Percentiles rank a stretch among this genome's conserved stretches.
Conservation (phyloP, 2,329 filamentous ascomycete species). For the Samsoniella hepiali region DNA sequence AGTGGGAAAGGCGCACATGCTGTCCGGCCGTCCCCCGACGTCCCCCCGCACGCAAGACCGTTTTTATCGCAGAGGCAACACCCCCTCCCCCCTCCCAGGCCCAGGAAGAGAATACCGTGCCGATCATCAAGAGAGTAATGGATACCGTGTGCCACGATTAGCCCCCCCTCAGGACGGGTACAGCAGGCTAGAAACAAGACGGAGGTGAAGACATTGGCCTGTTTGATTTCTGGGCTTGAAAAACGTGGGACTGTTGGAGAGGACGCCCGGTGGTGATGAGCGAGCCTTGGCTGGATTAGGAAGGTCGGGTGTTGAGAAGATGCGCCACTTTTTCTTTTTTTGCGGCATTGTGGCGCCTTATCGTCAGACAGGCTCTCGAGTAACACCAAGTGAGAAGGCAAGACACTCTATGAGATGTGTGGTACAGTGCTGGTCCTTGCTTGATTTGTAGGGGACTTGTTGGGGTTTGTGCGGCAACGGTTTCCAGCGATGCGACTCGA, state of each 20-base stretch:
- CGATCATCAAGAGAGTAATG: too few species aligned
- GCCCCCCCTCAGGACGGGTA: too few species aligned
- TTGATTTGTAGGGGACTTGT: too few species aligned
- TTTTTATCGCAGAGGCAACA: neutral
- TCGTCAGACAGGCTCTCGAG: neutral
- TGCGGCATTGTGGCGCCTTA: neutral
- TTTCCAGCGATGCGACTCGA: too few species aligned
- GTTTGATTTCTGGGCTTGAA: neutral
- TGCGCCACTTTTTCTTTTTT: neutral
- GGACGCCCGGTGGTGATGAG: neutral
- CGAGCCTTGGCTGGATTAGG: constrained; percentile 5
- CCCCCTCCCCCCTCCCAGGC: neutral
- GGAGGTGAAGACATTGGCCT: too few species aligned
- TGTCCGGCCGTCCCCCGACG: too few species aligned
- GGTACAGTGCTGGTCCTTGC: neutral
- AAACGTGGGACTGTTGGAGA: neutral
- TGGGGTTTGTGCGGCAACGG: too few species aligned
- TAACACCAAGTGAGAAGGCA: too few species aligned
- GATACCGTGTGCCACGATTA: too few species aligned
- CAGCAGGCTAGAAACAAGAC: neutral
- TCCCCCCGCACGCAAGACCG: neutral
- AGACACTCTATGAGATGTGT: neutral
- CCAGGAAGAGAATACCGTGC: neutral
- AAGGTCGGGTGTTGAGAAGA: neutral
- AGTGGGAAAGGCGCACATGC: too few species aligned